Evolutionary conservation across 2,329 filamentous ascomycete species (phyloP).

Genomic region (Furcasterigmium furcatum): DNA sequence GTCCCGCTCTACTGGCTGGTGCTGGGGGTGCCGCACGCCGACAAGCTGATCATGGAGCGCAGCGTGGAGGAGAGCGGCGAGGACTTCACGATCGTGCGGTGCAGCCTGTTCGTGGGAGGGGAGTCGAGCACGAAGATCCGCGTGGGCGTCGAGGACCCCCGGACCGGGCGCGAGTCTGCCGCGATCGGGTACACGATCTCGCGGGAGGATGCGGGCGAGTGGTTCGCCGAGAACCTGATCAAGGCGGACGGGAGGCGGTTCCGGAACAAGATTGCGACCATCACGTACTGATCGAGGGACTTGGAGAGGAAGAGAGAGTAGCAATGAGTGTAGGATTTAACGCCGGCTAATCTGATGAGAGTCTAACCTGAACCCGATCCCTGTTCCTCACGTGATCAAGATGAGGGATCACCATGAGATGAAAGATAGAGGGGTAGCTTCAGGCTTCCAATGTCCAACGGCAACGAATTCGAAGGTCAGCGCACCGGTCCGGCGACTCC

Average conservation of each 20-base stretch:
- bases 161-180: constrained; percentile 24
- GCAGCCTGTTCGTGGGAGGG: constrained; percentile 22
- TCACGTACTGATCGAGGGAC: constrained; percentile 15
- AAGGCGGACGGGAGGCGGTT: constrained; percentile 12
- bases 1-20: constrained; percentile 36
- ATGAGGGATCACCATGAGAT: no score
- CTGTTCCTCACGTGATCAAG: no score
- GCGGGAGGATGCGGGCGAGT: constrained; percentile 36
- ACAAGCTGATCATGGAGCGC: constrained; percentile 43
- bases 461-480: no score
- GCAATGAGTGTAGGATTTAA: no score
- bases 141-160: constrained; percentile 27
- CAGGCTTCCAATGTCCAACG: no score
- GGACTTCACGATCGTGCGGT: constrained; percentile 25
- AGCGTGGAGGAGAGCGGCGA: constrained; percentile 20
- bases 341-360: no score
- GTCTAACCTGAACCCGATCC: no score
- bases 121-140: constrained; percentile 17
- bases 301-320: no score
- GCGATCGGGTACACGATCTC: constrained; percentile 37
- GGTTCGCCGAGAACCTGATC: constrained; percentile 34
- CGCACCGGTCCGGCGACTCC: no score
- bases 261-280: constrained; percentile 22
- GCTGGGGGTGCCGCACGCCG: constrained; percentile 32
- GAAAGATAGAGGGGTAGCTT: no score